Evolutionary conservation across 1,139 yeast species (phyloP), one percentile per base, ranked within the genome.

Genomic region (Saccharomycopsis crataegensis): DNA sequence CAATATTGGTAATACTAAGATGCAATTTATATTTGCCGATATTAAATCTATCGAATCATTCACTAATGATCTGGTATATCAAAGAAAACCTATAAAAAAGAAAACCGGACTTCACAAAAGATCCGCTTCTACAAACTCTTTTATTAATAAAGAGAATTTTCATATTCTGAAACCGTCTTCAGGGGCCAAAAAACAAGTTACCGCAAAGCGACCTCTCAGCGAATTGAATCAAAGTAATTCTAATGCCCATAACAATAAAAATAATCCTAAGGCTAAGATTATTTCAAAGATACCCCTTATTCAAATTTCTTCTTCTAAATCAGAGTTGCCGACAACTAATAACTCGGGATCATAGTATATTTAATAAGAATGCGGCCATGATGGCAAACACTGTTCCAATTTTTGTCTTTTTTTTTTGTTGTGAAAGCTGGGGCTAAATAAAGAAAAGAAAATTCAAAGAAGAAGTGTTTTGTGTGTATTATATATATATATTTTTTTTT

Each of bases 11-110:
- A 22, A 22, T 33, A 44, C 16, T 8, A 14, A 28, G 34, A 16
- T 37, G 6, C 49, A 47, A 40, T 47, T 47, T 37, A 14, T 47
- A 8, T 47, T 47, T 38, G 34, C 49, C n/a, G 49, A 47, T 37
- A 33, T 47, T 12, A 47, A 47, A 22, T 16, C 49, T 5, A 9
- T 43, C 4, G 11, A 31, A 7, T 43, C 45, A 3, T 14, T 40
- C 17, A 40, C 9, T 40, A 14, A 40, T n/a, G 17, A 40, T 3
- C 28, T 22, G 28, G 28, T 22, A 22, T 22, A 22, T 22, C 28
- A 22, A 22, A 22, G 14, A 17, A 14, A 43, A 43, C 45, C 12
- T 17, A 32, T 7, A 31, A 40, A 40, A 40, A 40, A 40, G 43
- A 12, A 40, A 4, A 22, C 28, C 4, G 28, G 28, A 40, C 17